phyloP scores from a whole-genome alignment of 2,329 filamentous ascomycete genomes.

The Plenodomus biglobosus region DNA sequence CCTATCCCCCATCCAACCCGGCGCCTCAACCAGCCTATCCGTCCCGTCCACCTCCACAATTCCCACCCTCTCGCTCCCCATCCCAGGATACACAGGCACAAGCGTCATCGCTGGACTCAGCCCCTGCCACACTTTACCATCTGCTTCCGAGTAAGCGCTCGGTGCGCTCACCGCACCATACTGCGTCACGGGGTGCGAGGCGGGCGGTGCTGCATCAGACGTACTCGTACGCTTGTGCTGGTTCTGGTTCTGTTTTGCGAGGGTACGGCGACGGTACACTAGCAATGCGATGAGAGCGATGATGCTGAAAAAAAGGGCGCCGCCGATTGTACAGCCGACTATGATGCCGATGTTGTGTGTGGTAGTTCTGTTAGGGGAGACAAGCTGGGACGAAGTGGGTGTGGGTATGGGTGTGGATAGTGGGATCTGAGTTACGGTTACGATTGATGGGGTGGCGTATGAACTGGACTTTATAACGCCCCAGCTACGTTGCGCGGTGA shows the following conservation, averaged over 20 bases:
- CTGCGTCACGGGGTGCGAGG: slow-evolving; percentile 6
- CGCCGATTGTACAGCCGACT: slow-evolving; percentile 38
- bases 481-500: slow-evolving; percentile 17
- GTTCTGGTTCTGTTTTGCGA: not conserved
- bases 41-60: slow-evolving; percentile 17
- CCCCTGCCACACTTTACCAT: not conserved
- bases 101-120: slow-evolving; percentile 3
- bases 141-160: not conserved
- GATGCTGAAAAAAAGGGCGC: slow-evolving; percentile 27
- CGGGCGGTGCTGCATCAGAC: not conserved
- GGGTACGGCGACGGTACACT: slow-evolving; percentile 19
- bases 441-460: not conserved
- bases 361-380: slow-evolving; percentile 3
- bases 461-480: slow-evolving; percentile 1
- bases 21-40: slow-evolving; percentile 11
- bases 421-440: not conserved
- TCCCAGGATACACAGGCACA: slow-evolving; percentile 8
- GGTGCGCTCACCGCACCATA: slow-evolving; percentile 11
- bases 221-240: not conserved
- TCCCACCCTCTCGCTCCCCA: slow-evolving; percentile 2
- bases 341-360: slow-evolving; percentile 32
- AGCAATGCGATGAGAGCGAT: slow-evolving; percentile 26
- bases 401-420: slow-evolving; percentile 1
- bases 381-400: not conserved
- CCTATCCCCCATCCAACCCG: not conserved